Percentiles rank a stretch among this genome's conserved stretches.
Evolutionary conservation across 345 rosid species (phyloP).

Genomic region (Populus alba): DNA sequence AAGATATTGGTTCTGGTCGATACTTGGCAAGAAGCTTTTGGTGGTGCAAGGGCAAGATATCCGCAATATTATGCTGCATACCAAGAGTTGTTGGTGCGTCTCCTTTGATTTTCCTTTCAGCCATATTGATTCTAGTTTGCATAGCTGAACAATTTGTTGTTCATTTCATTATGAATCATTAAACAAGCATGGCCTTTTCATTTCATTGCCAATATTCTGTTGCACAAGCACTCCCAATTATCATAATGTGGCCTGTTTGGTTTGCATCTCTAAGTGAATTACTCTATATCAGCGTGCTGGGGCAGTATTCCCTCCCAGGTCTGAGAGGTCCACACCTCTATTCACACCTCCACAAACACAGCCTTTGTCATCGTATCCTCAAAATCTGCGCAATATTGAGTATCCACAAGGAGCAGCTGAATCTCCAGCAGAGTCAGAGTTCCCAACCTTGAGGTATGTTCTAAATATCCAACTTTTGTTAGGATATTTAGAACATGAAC

Average conservation of each 20-base stretch:
- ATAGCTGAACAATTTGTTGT: constrained; percentile 3
- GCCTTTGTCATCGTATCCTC: constrained; percentile 79
- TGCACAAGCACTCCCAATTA: constrained; percentile 3
- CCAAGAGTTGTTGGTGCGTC: constrained; percentile 92
- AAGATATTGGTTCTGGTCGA: constrained; percentile 83
- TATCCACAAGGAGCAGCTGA: constrained; percentile 53
- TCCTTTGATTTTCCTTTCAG: constrained; percentile 4
- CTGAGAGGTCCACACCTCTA: constrained; percentile 87
- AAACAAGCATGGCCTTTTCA: not conserved
- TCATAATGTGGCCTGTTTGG: not conserved
- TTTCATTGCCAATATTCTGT: not conserved
- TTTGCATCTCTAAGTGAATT: constrained; percentile 1
- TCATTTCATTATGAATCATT: constrained; percentile 8
- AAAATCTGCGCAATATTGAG: constrained; percentile 64
- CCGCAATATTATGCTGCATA: constrained; percentile 96
- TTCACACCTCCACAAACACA: constrained; percentile 95
- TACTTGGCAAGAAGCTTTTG: constrained; percentile 99
- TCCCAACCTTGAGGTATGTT: constrained; percentile 77
- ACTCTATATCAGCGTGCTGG: constrained; percentile 81
- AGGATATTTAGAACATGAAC: not conserved
- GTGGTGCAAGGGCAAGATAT: constrained; percentile 96
- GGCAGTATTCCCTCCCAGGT: constrained; percentile 92
- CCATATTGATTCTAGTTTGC: constrained; percentile 13
- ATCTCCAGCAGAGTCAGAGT: constrained; percentile 81
- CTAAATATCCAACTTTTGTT: not conserved